Evolutionary conservation across 176 grass and related monocot species (phyloP).

Genomic region (Hordeum marinum): DNA sequence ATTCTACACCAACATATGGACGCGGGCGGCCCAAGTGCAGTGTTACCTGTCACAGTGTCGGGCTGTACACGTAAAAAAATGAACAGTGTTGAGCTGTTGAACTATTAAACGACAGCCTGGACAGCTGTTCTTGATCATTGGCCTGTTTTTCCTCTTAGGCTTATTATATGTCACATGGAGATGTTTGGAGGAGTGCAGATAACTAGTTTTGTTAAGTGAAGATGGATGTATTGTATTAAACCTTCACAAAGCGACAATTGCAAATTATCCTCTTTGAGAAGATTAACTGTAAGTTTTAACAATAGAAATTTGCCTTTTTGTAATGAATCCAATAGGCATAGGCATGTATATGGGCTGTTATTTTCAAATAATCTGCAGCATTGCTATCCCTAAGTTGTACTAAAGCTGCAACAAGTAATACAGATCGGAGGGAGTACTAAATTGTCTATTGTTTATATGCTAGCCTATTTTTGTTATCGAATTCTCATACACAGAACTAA

Average conservation of each 20-base stretch:
- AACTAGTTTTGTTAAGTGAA: not conserved
- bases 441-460: not conserved
- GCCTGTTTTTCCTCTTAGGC: not conserved
- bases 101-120: not conserved
- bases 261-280: not conserved
- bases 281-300: not conserved
- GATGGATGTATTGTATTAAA: not conserved
- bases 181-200: not conserved
- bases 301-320: not conserved
- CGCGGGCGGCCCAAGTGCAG: not conserved
- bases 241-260: not conserved
- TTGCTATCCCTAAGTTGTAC: not conserved
- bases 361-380: not conserved
- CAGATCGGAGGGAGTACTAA: not conserved
- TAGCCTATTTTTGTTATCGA: not conserved
- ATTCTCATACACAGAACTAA: not conserved
- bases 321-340: not conserved
- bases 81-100: not conserved
- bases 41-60: not conserved
- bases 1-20: not conserved
- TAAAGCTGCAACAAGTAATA: too few relatives aligned
- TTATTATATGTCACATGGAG: not conserved
- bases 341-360: not conserved
- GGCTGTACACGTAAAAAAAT: too few relatives aligned
- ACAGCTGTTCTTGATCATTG: not conserved